A percentile compares a stretch with the other conserved stretches of the same genome.
phyloP scores from a whole-genome alignment of 805 yeast species.

The Myxozyma neotropica region DNA sequence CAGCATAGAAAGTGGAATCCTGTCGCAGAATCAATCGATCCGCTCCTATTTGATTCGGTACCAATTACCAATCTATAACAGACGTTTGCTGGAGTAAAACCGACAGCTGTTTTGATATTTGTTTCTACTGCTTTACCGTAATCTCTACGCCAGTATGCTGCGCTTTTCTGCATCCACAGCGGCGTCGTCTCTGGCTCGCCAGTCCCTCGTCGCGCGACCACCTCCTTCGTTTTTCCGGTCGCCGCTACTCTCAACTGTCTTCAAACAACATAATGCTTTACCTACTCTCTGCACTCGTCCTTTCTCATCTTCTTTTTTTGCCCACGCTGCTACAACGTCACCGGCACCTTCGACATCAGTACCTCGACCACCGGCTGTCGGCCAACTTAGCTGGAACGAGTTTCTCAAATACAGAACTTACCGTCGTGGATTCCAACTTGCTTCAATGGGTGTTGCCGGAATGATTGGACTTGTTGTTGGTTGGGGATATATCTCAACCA shows the following conservation, averaged over 20 bases:
- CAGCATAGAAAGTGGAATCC: too few relatives aligned
- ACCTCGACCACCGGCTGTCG: too few relatives aligned
- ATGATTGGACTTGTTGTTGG: conserved; percentile 65
- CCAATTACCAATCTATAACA: neutral
- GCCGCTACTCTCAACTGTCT: neutral
- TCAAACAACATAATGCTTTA: neutral
- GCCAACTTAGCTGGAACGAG: conserved; percentile 70
- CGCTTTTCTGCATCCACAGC: neutral
- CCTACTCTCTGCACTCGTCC: neutral
- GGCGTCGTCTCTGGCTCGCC: conserved; percentile 1
- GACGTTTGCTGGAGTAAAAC: too few relatives aligned
- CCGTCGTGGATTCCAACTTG: conserved; percentile 69
- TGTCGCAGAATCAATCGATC: too few relatives aligned
- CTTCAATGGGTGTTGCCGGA: conserved; percentile 69
- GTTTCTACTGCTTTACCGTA: too few relatives aligned
- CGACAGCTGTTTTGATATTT: too few relatives aligned
- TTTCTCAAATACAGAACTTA: conserved; percentile 75
- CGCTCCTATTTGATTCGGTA: neutral
- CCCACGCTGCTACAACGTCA: neutral
- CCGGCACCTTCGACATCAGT: too few relatives aligned
- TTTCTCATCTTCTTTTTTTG: conserved; percentile 3
- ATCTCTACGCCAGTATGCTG: conserved; percentile 2
- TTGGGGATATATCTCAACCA: conserved; percentile 74
- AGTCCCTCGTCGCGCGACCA: neutral
- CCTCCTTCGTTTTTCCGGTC: neutral